A percentile compares a stretch with the other conserved stretches of the same genome.
Conservation (phyloP, 2,329 filamentous ascomycete species). For the Leptographium lundbergii region DNA sequence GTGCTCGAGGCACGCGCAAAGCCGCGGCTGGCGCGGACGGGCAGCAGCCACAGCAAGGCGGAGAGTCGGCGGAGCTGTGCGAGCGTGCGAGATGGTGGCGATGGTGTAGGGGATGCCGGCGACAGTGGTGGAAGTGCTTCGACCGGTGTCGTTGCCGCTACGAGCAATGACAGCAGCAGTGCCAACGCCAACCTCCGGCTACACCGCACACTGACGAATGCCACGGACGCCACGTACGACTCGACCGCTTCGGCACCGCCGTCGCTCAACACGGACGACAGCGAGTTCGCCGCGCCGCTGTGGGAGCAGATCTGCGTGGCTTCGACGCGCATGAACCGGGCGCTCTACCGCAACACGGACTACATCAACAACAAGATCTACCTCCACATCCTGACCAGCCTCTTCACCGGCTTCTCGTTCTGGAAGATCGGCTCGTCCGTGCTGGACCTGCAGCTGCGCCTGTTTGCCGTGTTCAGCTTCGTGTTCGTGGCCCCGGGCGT, state of each 20-base stretch:
- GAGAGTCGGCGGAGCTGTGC: too few species aligned
- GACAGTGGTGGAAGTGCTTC: too few species aligned
- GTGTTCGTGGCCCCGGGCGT: slow-evolving; percentile 72
- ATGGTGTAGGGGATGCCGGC: too few species aligned
- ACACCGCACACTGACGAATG: not conserved
- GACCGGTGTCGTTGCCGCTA: too few species aligned
- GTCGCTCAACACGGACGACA: slow-evolving; percentile 17
- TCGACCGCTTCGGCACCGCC: not conserved
- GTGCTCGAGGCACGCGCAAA: slow-evolving; percentile 27
- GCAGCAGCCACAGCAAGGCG: not conserved
- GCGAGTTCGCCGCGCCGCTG: slow-evolving; percentile 72
- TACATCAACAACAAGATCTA: slow-evolving; percentile 83
- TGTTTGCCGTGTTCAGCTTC: slow-evolving; percentile 78
- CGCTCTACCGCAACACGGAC: slow-evolving; percentile 78
- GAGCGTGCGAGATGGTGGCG: too few species aligned
- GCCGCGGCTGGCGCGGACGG: not conserved
- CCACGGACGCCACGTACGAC: not conserved
- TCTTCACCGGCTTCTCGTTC: slow-evolving; percentile 70
- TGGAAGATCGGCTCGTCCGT: slow-evolving; percentile 65
- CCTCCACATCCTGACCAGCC: slow-evolving; percentile 66
- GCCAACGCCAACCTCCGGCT: not conserved
- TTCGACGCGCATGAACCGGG: slow-evolving; percentile 56
- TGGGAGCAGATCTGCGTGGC: slow-evolving; percentile 70
- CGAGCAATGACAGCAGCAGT: too few species aligned
- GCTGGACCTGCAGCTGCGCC: slow-evolving; percentile 66